These are phyloP conservation scores for Lasiosphaeris hirsuta DNA, from an alignment of 495 filamentous ascomycete species.

Conservation along the genomic window DNA sequence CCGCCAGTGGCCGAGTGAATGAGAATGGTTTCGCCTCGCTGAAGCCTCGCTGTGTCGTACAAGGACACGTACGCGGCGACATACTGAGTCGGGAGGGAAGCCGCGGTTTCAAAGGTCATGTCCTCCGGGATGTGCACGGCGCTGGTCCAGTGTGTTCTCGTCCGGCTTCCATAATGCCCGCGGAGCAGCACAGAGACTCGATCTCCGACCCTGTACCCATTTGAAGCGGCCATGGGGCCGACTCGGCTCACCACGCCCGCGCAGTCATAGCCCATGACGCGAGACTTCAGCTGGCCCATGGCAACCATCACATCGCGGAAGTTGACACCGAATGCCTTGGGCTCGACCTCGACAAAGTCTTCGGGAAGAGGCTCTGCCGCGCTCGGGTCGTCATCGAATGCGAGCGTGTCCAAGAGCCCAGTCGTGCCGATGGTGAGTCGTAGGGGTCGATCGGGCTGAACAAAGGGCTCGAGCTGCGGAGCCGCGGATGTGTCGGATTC, in stretches of 20 bases:
- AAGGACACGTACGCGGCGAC: constrained; percentile 52
- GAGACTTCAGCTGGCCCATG: constrained; percentile 44
- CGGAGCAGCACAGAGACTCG: constrained; percentile 40
- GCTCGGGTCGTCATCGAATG: constrained; percentile 28
- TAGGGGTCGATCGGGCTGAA: constrained; percentile 28
- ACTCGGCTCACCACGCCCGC: constrained; percentile 49
- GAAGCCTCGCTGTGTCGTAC: constrained; percentile 33
- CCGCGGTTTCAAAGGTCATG: constrained; percentile 48
- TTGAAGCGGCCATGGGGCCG: constrained; percentile 45
- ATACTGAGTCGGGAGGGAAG: constrained; percentile 51
- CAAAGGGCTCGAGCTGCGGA: constrained; percentile 22
- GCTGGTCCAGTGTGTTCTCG: constrained; percentile 16
- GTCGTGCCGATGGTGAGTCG: constrained; percentile 30
- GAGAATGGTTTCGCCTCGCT: constrained; percentile 53
- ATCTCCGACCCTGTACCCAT: constrained; percentile 42
- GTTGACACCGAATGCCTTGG: constrained; percentile 41
- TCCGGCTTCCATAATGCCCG: constrained; percentile 24
- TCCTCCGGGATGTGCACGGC: constrained; percentile 41
- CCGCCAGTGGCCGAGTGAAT: constrained; percentile 57
- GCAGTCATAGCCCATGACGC: constrained; percentile 44
- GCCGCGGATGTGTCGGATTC: not conserved
- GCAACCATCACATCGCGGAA: constrained; percentile 50
- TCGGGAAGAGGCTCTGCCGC: constrained; percentile 17
- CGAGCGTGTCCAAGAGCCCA: constrained; percentile 32
- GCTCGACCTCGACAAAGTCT: constrained; percentile 40